phyloP scores from a whole-genome alignment of 257 asterid genomes.

The Fraxinus americana region DNA sequence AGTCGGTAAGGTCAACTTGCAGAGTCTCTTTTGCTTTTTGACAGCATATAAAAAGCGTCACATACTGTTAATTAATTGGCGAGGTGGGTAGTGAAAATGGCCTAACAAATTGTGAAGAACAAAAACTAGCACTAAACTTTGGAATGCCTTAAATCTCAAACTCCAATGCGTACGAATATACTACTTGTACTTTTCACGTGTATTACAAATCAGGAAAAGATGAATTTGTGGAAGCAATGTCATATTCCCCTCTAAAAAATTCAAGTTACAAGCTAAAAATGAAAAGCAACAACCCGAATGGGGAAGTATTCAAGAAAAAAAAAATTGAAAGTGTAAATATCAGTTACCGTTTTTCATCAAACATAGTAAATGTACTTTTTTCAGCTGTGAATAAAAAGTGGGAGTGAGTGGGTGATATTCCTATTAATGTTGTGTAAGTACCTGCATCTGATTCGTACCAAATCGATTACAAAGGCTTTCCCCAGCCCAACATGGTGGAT shows the following conservation, averaged over 20 bases:
- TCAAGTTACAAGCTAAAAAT: not conserved
- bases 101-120: conserved; percentile 7
- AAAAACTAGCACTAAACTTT: not conserved
- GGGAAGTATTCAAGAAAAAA: not conserved
- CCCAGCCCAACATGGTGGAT: not conserved
- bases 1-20: conserved; percentile 6
- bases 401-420: not conserved
- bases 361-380: not conserved
- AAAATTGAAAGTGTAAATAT: not conserved
- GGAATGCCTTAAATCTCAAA: conserved; percentile 1
- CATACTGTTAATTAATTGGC: not conserved
- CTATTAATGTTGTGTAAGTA: not conserved
- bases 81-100: conserved; percentile 17
- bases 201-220: not conserved
- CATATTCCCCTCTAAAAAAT: not conserved
- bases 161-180: not conserved
- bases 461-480: not conserved
- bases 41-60: not conserved
- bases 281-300: not conserved
- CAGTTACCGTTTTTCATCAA: not conserved
- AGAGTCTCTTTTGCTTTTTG: conserved; percentile 6
- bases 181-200: not conserved
- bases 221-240: not conserved
- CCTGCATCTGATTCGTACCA: not conserved
- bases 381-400: not conserved